A percentile compares a stretch with the other conserved stretches of the same genome.
Conservation (phyloP, 257 asterid genomes). For the Agastache rugosa region DNA sequence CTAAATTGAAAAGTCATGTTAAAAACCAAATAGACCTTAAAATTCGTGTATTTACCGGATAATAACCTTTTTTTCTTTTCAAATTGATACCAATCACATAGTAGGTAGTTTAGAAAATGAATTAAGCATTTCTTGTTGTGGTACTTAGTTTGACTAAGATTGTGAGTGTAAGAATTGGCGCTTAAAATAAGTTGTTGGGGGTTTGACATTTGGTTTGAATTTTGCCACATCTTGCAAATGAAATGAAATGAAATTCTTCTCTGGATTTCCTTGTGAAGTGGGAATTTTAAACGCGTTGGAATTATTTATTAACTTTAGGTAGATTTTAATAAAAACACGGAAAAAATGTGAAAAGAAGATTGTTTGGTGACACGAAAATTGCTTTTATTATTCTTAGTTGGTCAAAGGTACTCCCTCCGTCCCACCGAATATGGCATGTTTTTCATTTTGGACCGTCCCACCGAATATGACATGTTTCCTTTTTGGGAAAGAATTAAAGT, state of each 20-base stretch:
- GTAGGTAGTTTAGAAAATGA: background rate
- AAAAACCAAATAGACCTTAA: too few species aligned
- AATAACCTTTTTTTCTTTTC: too few species aligned
- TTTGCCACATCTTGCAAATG: conserved; percentile 15
- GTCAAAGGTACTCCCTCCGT: too few species aligned
- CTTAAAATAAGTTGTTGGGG: conserved; percentile 15
- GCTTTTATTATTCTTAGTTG: background rate
- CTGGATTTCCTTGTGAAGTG: background rate
- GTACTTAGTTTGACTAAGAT: conserved; percentile 13
- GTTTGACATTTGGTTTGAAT: conserved; percentile 21
- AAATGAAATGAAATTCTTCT: background rate
- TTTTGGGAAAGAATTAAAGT: too few species aligned
- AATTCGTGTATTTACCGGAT: too few species aligned
- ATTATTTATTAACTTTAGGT: background rate
- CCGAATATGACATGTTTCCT: too few species aligned
- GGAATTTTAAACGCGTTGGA: background rate
- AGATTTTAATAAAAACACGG: background rate
- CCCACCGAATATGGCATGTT: too few species aligned
- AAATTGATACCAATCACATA: background rate
- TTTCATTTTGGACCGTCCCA: too few species aligned
- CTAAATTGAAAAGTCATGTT: too few species aligned
- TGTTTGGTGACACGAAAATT: background rate
- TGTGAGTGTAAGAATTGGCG: conserved; percentile 25
- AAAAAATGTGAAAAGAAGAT: background rate
- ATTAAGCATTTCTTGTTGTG: conserved; percentile 22